Evolutionary conservation across 176 grass and related monocot species (phyloP), one percentile per base, ranked within the genome.

Genomic region (Carex myosuroides): DNA sequence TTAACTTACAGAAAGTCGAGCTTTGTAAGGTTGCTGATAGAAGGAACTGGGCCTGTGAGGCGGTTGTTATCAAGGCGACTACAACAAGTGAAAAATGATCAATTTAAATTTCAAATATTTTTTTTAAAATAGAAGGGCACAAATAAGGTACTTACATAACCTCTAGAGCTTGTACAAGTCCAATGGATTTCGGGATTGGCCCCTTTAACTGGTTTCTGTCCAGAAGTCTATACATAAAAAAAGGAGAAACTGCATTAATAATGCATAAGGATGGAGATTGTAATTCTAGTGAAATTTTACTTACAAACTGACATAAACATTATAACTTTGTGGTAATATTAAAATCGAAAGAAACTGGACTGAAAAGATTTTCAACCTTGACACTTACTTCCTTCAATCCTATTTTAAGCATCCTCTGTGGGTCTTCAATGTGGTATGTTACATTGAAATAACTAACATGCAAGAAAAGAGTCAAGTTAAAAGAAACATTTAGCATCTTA

Each of bases 1-100:
- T 57, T 84, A 53, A 86, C 95, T 91, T 93, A 98, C 95, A 95
- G 64, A 84, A 90, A 57, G 3, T 76, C 80, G 53, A 97, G 87
- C 0, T 42, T 91, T 37, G 77, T 71, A 26, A 91, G 88, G 69
- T 90, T 91, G 24, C 26, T 83, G 65, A 97, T 77, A 5, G 10
- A 80, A 55, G 94, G 94, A 87, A 93, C 82, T 24, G 1, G 0
- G 8, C 72, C 86, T 18, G 5, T 88, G 76, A 97, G 89, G 65
- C 0, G 0, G 33, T 97, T 97, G 14, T 86, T 5, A 68, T 97
- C 90, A 56, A 97, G 82, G 71, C 94, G 88, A 65, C 94, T 97
- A 71, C 82, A 67, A 85, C 1, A 64, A 56, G 54, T 39, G 37
- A 39, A 39, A 39, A 39, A 39, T 39, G 0, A 87, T 83, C 13